These are phyloP conservation scores for Geotrichum citri-aurantii DNA, from an alignment of 1,139 yeast genomes.

Conservation along the genomic window DNA sequence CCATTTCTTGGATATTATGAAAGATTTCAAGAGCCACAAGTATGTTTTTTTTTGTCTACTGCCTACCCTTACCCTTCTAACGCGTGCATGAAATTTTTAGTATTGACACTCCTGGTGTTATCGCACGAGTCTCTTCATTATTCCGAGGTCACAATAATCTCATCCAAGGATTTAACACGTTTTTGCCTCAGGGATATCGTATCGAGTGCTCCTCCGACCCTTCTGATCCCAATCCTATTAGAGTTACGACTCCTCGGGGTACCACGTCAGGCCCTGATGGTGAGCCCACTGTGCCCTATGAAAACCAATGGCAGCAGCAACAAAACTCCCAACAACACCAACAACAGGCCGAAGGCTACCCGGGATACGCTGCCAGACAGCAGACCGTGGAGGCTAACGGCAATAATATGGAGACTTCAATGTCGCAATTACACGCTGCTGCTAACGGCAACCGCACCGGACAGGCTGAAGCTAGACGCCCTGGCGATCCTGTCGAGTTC, in stretches of 20 bases:
- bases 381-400: background rate
- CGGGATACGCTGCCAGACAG: background rate
- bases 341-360: constrained; percentile 7
- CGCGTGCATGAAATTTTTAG: constrained; percentile 32
- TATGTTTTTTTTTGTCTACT: constrained; percentile 33
- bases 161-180: constrained; percentile 95
- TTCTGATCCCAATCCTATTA: constrained; percentile 86
- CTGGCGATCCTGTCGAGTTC: constrained; percentile 86
- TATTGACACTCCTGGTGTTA: constrained; percentile 97
- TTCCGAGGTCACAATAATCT: constrained; percentile 90
- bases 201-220: constrained; percentile 90
- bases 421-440: constrained; percentile 41
- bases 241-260: constrained; percentile 94
- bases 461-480: constrained; percentile 25
- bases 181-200: constrained; percentile 92
- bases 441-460: constrained; percentile 33
- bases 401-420: constrained; percentile 23
- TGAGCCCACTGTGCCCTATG: constrained; percentile 23
- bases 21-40: constrained; percentile 92
- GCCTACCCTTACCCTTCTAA: background rate
- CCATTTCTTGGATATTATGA: constrained; percentile 94
- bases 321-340: constrained; percentile 11
- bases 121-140: constrained; percentile 83
- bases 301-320: constrained; percentile 19
- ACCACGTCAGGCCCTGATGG: constrained; percentile 66